Evolutionary conservation across 306 rosid genomes (phyloP).

Genomic region (Ormosia semicastrata): DNA sequence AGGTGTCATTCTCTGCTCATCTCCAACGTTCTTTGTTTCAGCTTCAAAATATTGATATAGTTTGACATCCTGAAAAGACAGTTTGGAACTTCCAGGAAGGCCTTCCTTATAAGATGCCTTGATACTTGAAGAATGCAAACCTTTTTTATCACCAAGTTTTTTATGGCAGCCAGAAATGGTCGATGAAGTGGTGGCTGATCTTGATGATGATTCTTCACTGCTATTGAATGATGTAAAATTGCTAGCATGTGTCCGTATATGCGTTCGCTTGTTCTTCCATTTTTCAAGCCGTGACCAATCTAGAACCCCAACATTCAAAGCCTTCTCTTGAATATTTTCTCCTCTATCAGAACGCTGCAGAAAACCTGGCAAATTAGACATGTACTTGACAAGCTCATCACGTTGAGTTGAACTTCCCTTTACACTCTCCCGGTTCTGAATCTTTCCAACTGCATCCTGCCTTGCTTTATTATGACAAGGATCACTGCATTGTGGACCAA

Average conservation of each 20-base stretch:
- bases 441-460: slow-evolving; percentile 30
- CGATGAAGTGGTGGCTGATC: slow-evolving; percentile 33
- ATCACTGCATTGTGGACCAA: slow-evolving; percentile 28
- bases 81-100: slow-evolving; percentile 29
- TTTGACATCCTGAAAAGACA: slow-evolving; percentile 32
- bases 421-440: slow-evolving; percentile 25
- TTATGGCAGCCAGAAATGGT: slow-evolving; percentile 22
- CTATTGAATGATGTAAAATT: slow-evolving; percentile 28
- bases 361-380: slow-evolving; percentile 82
- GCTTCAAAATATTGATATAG: slow-evolving; percentile 40
- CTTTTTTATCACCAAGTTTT: slow-evolving; percentile 25
- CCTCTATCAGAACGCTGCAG: slow-evolving; percentile 60
- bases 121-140: slow-evolving; percentile 33
- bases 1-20: slow-evolving; percentile 35
- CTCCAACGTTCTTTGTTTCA: slow-evolving; percentile 30
- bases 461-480: slow-evolving; percentile 22
- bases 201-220: slow-evolving; percentile 31
- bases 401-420: slow-evolving; percentile 44
- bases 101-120: slow-evolving; percentile 41
- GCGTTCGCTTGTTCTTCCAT: slow-evolving; percentile 63
- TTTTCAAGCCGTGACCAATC: slow-evolving; percentile 84
- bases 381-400: slow-evolving; percentile 88
- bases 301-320: slow-evolving; percentile 87
- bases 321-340: slow-evolving; percentile 57
- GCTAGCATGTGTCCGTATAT: slow-evolving; percentile 21